Conservation (phyloP, 2,329 filamentous ascomycete genomes). For the Fonsecaea monophora region DNA sequence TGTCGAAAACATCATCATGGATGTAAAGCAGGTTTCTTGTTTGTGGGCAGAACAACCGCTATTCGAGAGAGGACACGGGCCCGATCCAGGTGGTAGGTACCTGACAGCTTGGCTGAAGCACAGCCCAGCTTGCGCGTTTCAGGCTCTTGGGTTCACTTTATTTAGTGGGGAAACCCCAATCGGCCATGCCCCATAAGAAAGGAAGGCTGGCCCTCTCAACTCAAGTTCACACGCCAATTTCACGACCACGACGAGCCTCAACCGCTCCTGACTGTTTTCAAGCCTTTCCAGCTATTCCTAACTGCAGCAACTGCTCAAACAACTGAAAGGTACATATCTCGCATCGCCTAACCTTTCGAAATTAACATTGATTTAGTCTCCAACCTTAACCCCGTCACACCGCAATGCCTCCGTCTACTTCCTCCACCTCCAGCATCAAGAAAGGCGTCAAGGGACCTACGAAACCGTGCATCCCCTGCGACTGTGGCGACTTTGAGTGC, state of each 20-base stretch:
- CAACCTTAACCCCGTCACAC: background rate
- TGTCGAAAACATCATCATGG: background rate
- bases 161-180: background rate
- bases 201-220: background rate
- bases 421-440: constrained; percentile 34
- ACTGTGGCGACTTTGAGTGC: constrained; percentile 32
- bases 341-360: background rate
- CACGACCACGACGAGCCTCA: background rate
- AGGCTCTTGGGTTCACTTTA: background rate
- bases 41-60: background rate
- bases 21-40: constrained; percentile 8
- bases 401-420: constrained; percentile 35
- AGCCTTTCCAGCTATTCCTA: no score
- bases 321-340: background rate
- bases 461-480: constrained; percentile 37
- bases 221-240: background rate
- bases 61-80: no score
- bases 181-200: background rate
- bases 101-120: background rate
- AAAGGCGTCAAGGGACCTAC: constrained; percentile 36
- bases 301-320: background rate
- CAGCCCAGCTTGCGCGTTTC: constrained; percentile 23
- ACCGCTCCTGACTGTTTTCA: background rate
- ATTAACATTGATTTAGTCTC: background rate
- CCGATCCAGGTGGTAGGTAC: background rate